phyloP scores from a whole-genome alignment of 345 rosid species.

The Carallia pectinifolia region DNA sequence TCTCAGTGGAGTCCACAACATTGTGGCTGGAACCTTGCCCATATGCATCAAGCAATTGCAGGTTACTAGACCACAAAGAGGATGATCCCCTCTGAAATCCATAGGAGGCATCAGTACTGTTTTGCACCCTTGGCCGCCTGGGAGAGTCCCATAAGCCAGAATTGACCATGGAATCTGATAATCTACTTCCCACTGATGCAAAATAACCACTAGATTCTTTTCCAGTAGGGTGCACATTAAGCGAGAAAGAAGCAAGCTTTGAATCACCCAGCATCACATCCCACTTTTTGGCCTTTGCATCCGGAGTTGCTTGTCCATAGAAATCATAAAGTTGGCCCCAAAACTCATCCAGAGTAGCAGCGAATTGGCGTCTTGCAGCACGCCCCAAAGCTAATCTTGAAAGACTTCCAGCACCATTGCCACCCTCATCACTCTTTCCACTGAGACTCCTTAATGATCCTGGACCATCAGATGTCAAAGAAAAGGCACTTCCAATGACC shows the following conservation, averaged over 20 bases:
- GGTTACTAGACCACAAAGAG: slow-evolving; percentile 50
- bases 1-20: slow-evolving; percentile 58
- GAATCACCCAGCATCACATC: slow-evolving; percentile 55
- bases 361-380: slow-evolving; percentile 86
- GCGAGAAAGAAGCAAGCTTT: slow-evolving; percentile 36
- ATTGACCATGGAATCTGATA: slow-evolving; percentile 48
- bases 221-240: slow-evolving; percentile 47
- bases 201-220: slow-evolving; percentile 49
- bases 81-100: slow-evolving; percentile 61
- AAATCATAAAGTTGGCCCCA: slow-evolving; percentile 91
- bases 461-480: slow-evolving; percentile 64
- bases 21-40: slow-evolving; percentile 44
- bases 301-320: slow-evolving; percentile 67
- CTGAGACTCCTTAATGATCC: slow-evolving; percentile 79
- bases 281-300: slow-evolving; percentile 64
- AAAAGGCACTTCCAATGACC: slow-evolving; percentile 44
- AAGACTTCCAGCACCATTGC: slow-evolving; percentile 83
- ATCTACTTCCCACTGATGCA: slow-evolving; percentile 53
- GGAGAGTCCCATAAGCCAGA: slow-evolving; percentile 58
- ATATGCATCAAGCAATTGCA: slow-evolving; percentile 54
- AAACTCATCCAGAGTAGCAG: slow-evolving; percentile 73
- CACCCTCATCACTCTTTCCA: slow-evolving; percentile 79
- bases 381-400: slow-evolving; percentile 92
- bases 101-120: slow-evolving; percentile 48
- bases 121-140: slow-evolving; percentile 54